Conservation (phyloP, 495 filamentous ascomycete species). For the Pyrenula massariospora region DNA sequence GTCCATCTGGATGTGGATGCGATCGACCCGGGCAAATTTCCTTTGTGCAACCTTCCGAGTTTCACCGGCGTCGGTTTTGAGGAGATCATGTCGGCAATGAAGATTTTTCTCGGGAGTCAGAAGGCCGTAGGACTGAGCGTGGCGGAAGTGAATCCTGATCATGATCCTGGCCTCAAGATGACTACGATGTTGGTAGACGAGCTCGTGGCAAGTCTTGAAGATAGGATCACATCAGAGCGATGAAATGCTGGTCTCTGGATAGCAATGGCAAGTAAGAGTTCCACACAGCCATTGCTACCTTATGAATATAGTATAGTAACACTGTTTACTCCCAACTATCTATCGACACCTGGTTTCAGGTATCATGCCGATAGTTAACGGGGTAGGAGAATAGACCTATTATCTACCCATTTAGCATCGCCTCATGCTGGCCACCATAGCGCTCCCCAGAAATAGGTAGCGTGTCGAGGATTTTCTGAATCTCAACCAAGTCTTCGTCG, state of each 20-base stretch:
- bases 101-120: not conserved
- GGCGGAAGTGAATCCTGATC: not conserved
- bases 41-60: not conserved
- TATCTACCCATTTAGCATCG: not conserved
- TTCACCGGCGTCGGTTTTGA: not conserved
- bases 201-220: not conserved
- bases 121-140: not conserved
- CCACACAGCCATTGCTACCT: too few relatives aligned
- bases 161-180: not conserved
- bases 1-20: not conserved
- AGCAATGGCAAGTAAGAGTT: too few relatives aligned
- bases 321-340: too few relatives aligned
- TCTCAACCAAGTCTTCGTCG: slow-evolving; percentile 31
- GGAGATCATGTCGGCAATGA: not conserved
- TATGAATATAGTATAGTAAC: too few relatives aligned
- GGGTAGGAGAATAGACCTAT: too few relatives aligned
- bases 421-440: not conserved
- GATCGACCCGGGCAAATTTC: not conserved
- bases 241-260: too few relatives aligned
- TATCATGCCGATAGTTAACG: too few relatives aligned
- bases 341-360: too few relatives aligned
- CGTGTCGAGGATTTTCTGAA: slow-evolving; percentile 23
- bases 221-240: too few relatives aligned
- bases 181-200: not conserved
- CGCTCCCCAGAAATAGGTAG: not conserved